Evolutionary conservation across 1,139 yeast species (phyloP).

Genomic region (Saccharomyces hybrid): DNA sequence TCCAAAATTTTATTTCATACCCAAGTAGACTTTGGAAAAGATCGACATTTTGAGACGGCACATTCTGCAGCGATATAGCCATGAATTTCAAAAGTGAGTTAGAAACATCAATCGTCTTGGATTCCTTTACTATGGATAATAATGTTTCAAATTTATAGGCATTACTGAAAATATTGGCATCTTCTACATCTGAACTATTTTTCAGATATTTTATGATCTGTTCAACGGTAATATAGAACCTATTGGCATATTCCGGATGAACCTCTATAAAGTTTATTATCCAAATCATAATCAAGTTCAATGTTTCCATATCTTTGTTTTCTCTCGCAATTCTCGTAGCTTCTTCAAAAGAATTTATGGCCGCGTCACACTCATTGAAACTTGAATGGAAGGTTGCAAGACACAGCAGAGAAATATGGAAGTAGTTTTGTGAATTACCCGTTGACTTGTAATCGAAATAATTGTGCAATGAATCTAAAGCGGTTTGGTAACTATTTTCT

Average conservation of each 20-base stretch:
- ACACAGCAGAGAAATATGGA: slow-evolving; percentile 72
- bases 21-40: slow-evolving; percentile 7
- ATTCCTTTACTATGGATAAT: slow-evolving; percentile 16
- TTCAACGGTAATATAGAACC: slow-evolving; percentile 39
- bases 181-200: slow-evolving; percentile 17
- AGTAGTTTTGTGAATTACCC: slow-evolving; percentile 21
- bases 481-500: slow-evolving; percentile 61
- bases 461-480: slow-evolving; percentile 65
- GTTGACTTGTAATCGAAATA: slow-evolving; percentile 85
- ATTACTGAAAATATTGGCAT: slow-evolving; percentile 20
- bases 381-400: slow-evolving; percentile 72
- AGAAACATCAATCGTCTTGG: slow-evolving; percentile 12
- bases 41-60: slow-evolving; percentile 6
- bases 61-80: slow-evolving; percentile 16
- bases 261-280: slow-evolving; percentile 61
- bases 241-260: slow-evolving; percentile 51
- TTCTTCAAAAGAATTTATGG: slow-evolving; percentile 77
- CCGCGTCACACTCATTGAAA: slow-evolving; percentile 68
- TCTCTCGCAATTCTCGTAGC: slow-evolving; percentile 87
- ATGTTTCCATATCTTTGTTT: slow-evolving; percentile 64
- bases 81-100: slow-evolving; percentile 22
- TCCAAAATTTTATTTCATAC: slow-evolving; percentile 12
- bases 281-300: slow-evolving; percentile 81
- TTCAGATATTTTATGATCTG: slow-evolving; percentile 61
- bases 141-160: slow-evolving; percentile 27